phyloP scores from a whole-genome alignment of 768 basidiomycete genomes.

The Xanthoconium purpureum region DNA sequence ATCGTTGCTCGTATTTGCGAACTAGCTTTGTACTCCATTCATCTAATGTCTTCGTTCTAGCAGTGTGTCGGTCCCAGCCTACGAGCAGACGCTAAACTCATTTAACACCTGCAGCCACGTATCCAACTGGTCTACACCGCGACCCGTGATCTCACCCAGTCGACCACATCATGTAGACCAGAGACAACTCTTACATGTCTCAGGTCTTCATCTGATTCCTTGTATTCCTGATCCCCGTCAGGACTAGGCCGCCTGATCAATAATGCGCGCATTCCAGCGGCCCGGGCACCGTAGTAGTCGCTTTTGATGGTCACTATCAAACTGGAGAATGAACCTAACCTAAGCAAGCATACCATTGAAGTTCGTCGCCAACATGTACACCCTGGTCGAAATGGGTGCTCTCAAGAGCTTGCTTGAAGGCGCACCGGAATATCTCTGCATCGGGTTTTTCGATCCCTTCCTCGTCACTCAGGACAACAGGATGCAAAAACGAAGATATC shows the following conservation, averaged over 20 bases:
- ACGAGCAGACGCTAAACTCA: neutral
- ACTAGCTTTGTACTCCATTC: neutral
- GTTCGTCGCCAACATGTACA: slow-evolving; percentile 76
- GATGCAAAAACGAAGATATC: slow-evolving; percentile 45
- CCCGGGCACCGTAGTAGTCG: slow-evolving; percentile 61
- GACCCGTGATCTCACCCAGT: slow-evolving; percentile 32
- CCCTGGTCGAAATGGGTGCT: slow-evolving; percentile 33
- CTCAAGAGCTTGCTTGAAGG: slow-evolving; percentile 23
- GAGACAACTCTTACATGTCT: slow-evolving; percentile 37
- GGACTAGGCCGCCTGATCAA: slow-evolving; percentile 50
- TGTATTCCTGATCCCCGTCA: slow-evolving; percentile 46
- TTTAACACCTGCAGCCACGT: neutral
- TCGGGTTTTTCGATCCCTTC: slow-evolving; percentile 70
- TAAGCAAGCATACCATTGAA: slow-evolving; percentile 48
- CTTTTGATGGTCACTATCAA: slow-evolving; percentile 34
- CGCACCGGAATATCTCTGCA: slow-evolving; percentile 51
- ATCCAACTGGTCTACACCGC: neutral
- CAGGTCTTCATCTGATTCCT: slow-evolving; percentile 43
- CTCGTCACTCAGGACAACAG: slow-evolving; percentile 68
- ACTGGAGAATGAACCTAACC: neutral
- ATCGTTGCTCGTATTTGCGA: neutral
- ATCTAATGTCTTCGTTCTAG: neutral
- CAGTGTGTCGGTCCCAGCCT: too few species aligned
- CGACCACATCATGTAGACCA: slow-evolving; percentile 35
- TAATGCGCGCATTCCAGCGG: slow-evolving; percentile 55